Base-by-base conservation (phyloP, 2,329 filamentous ascomycete genomes). In the Diaporthe citrichinensis region DNA sequence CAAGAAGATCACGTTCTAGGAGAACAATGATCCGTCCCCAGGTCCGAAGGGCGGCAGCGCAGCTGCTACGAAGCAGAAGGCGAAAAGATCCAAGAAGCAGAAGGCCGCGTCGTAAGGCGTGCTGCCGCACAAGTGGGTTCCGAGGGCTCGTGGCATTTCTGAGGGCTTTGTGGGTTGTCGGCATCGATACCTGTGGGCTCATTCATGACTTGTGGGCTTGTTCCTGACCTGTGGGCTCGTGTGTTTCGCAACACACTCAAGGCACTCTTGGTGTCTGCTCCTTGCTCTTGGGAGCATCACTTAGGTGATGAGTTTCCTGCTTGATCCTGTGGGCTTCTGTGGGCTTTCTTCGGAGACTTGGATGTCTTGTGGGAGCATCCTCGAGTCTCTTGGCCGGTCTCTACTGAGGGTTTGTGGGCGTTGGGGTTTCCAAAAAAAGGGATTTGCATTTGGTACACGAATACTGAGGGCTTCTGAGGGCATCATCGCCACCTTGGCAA, bases 1-100 rank as follows among this genome's bases (percentile, higher is more conserved):
- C 85, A 93, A 92, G 88, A 97, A 96, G 92, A 92, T 91, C 83
- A 94, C 92, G 78, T 95, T 95, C 84, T 87, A 86, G 87, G 73
- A 46, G 74, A 77, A 71, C 55, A 49, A 67, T 46, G 72, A 61
- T 46, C 31, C 46, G 51, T 61, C 57, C 44, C 41, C 53, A 49
- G 51, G 7, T 28, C 36, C 73, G 71, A 55, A 49, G 59, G 36
- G 23, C 20, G 41, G 39, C 7, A 57, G 53, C n/a, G 44, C 41
- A 34, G 57, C 59, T 53, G 55, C 39, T 15, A 49, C 51, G 51
- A 57, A 67, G 28, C 51, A 62, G 34, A 28, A 53, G 17, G 31
- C 5, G 31, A 31, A 31, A 31, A 31, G 31, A 3, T 61, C 34
- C 68, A 71, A 73, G 68, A 71, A 58, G 61, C 88, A 91, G 85